A percentile compares a stretch with the other conserved stretches of the same genome.
These are phyloP conservation scores for Candida mattraensis DNA, from an alignment of 805 yeast genomes.

Conservation along the genomic window DNA sequence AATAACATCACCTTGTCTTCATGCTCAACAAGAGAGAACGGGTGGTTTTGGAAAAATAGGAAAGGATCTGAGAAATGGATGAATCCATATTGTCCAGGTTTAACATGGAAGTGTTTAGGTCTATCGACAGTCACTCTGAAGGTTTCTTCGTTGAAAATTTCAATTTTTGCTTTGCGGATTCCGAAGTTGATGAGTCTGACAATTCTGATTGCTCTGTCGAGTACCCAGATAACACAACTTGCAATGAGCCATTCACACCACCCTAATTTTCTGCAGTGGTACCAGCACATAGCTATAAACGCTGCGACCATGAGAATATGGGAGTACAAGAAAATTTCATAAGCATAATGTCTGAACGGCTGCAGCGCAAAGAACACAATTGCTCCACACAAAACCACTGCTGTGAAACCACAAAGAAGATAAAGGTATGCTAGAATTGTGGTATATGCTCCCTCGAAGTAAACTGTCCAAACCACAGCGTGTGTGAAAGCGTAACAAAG, in stretches of 20 bases:
- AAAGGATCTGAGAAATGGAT: too few species aligned
- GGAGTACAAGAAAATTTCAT: constrained; percentile 59
- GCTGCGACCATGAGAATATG: constrained; percentile 58
- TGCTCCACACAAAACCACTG: constrained; percentile 41
- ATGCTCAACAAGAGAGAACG: too few species aligned
- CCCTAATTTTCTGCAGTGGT: constrained; percentile 48
- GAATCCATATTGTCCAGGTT: constrained; percentile 60
- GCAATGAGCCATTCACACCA: constrained; percentile 37
- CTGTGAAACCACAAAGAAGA: constrained; percentile 37
- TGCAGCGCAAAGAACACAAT: constrained; percentile 51
- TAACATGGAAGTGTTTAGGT: constrained; percentile 48
- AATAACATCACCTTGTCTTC: too few species aligned
- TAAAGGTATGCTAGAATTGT: constrained; percentile 13
- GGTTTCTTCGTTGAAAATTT: constrained; percentile 30
- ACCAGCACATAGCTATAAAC: constrained; percentile 56
- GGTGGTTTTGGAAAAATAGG: too few species aligned
- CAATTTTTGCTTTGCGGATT: constrained; percentile 22
- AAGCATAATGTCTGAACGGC: constrained; percentile 49
- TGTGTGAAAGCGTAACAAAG: too few species aligned
- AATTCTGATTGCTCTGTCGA: constrained; percentile 51
- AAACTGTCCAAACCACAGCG: too few species aligned
- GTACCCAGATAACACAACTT: constrained; percentile 47
- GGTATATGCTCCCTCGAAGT: constrained; percentile 10
- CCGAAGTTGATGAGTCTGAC: constrained; percentile 27
- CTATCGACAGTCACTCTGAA: constrained; percentile 48